Evolutionary conservation across 2,329 filamentous ascomycete species (phyloP), one percentile per base, ranked within the genome.

Genomic region (Fonsecaea pedrosoi): DNA sequence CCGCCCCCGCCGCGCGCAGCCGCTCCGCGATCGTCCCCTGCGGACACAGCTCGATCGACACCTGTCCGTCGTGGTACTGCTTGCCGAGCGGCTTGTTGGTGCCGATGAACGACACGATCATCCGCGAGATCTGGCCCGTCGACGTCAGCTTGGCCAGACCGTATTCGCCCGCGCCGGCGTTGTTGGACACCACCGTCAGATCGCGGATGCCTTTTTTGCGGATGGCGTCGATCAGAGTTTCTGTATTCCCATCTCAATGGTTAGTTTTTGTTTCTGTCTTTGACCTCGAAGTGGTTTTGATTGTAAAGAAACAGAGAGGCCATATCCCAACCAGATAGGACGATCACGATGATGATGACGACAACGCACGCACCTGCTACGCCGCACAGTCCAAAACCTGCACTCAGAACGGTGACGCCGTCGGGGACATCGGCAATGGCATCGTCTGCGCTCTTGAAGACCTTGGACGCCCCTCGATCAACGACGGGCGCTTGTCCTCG

Each of bases 1-100:
- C 94, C 72, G 92, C 92, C 70, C 94, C 94, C 67, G 92, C 94
- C 21, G 92, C 89, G 53, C 93, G 87, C 78, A 93, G 94, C 66
- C 94, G 87, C 82, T 97, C 94, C 30, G 93, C 94, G 50, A 97
- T 85, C 8, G 94, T 97, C 67, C 94, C 94, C 79, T 97, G 94
- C 0, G 94, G 94, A 3, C 92, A 96, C 71, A 97, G 87, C 81
- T 97, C 94, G 54, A 97, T 86, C 78, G 96, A 92, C 63, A 97
- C 88, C 78, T 96, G 85, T 65, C 94, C 94, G 2, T 87, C 91
- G 62, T 97, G 84, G 78, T 97, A 97, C 89, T 94, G 95, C 77
- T 85, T 84, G 83, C 97, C 94, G 68, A 97, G 92, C 5, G 90
- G 91, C 84, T 96, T 94, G 78, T 94, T 94, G 70, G 89, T 88